Evolutionary conservation across 306 rosid species (phyloP).

Genomic region (Myrica gale): DNA sequence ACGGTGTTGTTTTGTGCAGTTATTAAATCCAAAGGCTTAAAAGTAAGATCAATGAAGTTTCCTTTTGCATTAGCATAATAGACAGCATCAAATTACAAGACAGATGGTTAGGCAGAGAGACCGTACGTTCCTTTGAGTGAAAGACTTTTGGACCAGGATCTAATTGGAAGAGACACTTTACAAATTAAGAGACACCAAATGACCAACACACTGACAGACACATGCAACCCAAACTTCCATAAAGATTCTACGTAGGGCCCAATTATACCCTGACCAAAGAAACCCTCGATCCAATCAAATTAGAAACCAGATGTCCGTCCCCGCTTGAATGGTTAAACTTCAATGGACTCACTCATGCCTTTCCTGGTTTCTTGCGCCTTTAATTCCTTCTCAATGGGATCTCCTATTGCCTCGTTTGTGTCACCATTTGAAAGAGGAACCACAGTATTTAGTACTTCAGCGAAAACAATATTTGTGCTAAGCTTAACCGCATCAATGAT

Average conservation of each 20-base stretch:
- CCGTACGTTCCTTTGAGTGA: background rate
- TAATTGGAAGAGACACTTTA: background rate
- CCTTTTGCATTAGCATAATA: too few species aligned
- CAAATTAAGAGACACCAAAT: background rate
- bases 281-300: background rate
- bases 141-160: too few species aligned
- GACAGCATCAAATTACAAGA: background rate
- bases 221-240: slow-evolving; percentile 3
- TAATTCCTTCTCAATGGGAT: slow-evolving; percentile 24
- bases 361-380: slow-evolving; percentile 29
- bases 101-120: background rate
- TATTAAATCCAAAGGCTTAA: background rate
- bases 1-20: background rate
- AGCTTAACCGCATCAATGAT: slow-evolving; percentile 59
- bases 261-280: background rate
- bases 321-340: background rate
- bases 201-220: background rate
- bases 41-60: background rate
- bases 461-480: slow-evolving; percentile 34
- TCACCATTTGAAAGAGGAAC: slow-evolving; percentile 25
- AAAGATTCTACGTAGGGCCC: background rate
- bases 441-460: slow-evolving; percentile 35
- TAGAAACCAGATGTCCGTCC: background rate
- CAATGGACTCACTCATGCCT: background rate
- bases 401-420: slow-evolving; percentile 14